Base-by-base conservation (phyloP, 257 asterid genomes). In the Forsythia suspensa region DNA sequence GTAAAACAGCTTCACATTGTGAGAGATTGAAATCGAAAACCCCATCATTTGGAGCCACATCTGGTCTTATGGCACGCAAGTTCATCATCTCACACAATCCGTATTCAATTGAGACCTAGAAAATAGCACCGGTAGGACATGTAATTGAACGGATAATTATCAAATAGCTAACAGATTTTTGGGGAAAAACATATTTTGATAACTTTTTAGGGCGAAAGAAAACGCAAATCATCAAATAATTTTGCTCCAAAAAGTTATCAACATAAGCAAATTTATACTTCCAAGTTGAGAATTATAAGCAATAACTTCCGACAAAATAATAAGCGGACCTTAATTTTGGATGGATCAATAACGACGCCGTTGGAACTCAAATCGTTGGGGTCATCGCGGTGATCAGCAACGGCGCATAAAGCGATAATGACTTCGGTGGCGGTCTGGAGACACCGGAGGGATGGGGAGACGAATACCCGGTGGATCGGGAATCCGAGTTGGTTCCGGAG, bases 61-160 rank as follows among this genome's bases (percentile, higher is more conserved):
- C 65, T 51, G 85, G 84, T 87, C 96, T 86, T 82, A 95, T 85
- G 42, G 98, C 95, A 68, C 71, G 46, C 5, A 85, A 70, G 75
- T 93, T 95, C 92, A 95, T 57, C 96, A 91, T 90, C 89, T 93
- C 99, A 71, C 87, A 93, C 86, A 93, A 82, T 52, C 98, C 99
- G 75, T 82, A 90, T 77, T 95, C 99, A 46, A 95, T 70, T 0
- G 99, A 86, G 38, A 92, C 99, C 98, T 93, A 85, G 16, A 44
- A 44, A 44, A 44, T 44, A 0, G 12, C 3, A 43, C 48, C 48
- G 13, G 48, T 4, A 43, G 3, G 48, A 43, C 48, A 9, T 43
- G 48, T 12, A 43, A 43, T 43, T 11, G 13, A 43, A 43, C 9
- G 48, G 48, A 43, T 43, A 8, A 6, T 43, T 2, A 24, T 24